phyloP scores from a whole-genome alignment of 805 yeast genomes.

The Candida jianshihensis region DNA sequence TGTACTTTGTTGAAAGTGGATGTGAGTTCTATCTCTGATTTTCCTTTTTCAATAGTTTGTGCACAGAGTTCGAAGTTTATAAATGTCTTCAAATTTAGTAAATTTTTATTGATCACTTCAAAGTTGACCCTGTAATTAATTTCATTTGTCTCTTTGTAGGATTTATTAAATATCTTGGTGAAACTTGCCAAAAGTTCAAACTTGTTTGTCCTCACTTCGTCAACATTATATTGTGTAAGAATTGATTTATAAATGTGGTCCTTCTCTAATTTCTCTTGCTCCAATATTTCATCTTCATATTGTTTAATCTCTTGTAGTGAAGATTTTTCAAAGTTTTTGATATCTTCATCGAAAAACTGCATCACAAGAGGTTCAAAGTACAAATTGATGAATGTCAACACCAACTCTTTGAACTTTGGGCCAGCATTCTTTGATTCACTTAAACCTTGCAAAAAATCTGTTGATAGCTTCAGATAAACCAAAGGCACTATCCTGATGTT shows the following conservation, averaged over 20 bases:
- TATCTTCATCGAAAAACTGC: slow-evolving; percentile 26
- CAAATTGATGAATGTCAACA: slow-evolving; percentile 28
- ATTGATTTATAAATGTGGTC: slow-evolving; percentile 33
- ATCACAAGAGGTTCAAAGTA: slow-evolving; percentile 30
- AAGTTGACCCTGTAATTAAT: slow-evolving; percentile 71
- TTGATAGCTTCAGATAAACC: slow-evolving; percentile 24
- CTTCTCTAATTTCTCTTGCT: slow-evolving; percentile 33
- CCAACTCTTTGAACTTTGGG: slow-evolving; percentile 22
- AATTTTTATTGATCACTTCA: slow-evolving; percentile 66
- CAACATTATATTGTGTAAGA: slow-evolving; percentile 32
- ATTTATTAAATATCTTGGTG: slow-evolving; percentile 49
- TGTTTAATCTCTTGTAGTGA: slow-evolving; percentile 20
- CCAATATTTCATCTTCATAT: slow-evolving; percentile 21
- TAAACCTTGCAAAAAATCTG: slow-evolving; percentile 29
- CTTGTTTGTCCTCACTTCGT: slow-evolving; percentile 28
- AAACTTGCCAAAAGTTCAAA: slow-evolving; percentile 58
- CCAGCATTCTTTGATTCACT: slow-evolving; percentile 31
- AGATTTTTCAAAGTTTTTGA: slow-evolving; percentile 23
- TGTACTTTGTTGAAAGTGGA: slow-evolving; percentile 34
- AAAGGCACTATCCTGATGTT: slow-evolving; percentile 25
- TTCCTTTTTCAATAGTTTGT: slow-evolving; percentile 62
- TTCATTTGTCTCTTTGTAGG: slow-evolving; percentile 27
- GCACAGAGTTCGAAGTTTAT: slow-evolving; percentile 79
- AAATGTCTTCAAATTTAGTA: slow-evolving; percentile 67
- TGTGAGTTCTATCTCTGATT: slow-evolving; percentile 54